Evolutionary conservation across 768 basidiomycete genomes (phyloP).

Genomic region (Panaeolus cyanescens): DNA sequence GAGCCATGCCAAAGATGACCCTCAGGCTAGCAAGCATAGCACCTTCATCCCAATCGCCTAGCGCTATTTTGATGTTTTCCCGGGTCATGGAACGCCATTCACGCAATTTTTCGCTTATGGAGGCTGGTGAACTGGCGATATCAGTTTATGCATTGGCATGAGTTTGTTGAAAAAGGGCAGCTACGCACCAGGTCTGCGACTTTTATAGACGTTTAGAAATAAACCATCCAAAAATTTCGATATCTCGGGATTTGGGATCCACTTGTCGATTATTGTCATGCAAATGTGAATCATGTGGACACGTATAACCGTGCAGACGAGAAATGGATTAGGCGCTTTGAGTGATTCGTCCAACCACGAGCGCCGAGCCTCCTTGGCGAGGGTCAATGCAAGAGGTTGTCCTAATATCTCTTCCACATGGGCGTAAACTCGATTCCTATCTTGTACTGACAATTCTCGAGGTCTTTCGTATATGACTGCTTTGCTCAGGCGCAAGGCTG

Average conservation of each 20-base stretch:
- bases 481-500: not conserved
- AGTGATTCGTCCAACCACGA: not conserved
- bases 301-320: not conserved
- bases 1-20: not conserved
- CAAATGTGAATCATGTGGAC: not conserved
- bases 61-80: not conserved
- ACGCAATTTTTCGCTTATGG: too few relatives aligned
- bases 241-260: not conserved
- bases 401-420: not conserved
- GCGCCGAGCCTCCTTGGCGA: not conserved
- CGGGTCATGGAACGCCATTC: not conserved
- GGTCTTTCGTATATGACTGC: not conserved
- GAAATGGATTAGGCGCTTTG: not conserved
- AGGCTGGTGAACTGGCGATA: too few relatives aligned
- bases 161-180: too few relatives aligned
- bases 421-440: not conserved
- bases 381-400: not conserved
- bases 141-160: too few relatives aligned
- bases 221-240: not conserved
- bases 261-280: not conserved
- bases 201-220: not conserved
- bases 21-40: not conserved
- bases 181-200: not conserved
- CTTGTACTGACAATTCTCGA: not conserved
- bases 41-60: not conserved